Evolutionary conservation across 805 yeast species (phyloP).

Genomic region (Teunomyces atbi): DNA sequence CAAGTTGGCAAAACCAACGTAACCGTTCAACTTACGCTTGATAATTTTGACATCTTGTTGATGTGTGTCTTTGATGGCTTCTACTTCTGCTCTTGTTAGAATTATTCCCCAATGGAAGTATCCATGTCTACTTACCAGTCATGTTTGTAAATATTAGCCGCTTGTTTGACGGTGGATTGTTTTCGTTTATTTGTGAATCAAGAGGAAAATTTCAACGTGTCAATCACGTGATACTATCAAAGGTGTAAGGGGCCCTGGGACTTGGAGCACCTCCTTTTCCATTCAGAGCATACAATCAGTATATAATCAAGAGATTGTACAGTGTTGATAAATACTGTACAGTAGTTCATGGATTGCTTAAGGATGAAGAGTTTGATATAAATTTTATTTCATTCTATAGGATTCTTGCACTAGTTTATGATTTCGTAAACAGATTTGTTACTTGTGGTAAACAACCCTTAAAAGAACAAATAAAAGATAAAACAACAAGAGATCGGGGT

Average conservation of each 20-base stretch:
- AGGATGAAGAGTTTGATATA: too few species aligned
- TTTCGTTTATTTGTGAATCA: slow-evolving; percentile 2
- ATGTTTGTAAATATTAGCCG: slow-evolving; percentile 4
- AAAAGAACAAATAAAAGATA: too few species aligned
- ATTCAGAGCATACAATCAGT: too few species aligned
- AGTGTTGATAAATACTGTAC: too few species aligned
- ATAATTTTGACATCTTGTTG: slow-evolving; percentile 56
- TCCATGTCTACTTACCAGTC: slow-evolving; percentile 5
- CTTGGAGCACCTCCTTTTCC: background rate
- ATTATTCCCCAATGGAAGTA: background rate
- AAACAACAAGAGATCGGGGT: too few species aligned
- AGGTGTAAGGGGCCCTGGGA: background rate
- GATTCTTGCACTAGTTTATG: too few species aligned
- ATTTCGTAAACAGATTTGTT: too few species aligned
- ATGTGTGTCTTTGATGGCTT: slow-evolving; percentile 12
- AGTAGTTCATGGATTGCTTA: too few species aligned
- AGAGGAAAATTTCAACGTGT: slow-evolving; percentile 5
- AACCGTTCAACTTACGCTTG: slow-evolving; percentile 82
- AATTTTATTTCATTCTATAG: too few species aligned
- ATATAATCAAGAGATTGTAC: too few species aligned
- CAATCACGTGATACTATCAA: background rate
- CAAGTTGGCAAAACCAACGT: slow-evolving; percentile 95
- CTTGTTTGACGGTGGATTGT: slow-evolving; percentile 4
- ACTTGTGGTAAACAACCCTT: too few species aligned
- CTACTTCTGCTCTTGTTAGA: slow-evolving; percentile 14